Base-by-base conservation (phyloP, 169 alveolate genomes). In the Babesia caballi region DNA sequence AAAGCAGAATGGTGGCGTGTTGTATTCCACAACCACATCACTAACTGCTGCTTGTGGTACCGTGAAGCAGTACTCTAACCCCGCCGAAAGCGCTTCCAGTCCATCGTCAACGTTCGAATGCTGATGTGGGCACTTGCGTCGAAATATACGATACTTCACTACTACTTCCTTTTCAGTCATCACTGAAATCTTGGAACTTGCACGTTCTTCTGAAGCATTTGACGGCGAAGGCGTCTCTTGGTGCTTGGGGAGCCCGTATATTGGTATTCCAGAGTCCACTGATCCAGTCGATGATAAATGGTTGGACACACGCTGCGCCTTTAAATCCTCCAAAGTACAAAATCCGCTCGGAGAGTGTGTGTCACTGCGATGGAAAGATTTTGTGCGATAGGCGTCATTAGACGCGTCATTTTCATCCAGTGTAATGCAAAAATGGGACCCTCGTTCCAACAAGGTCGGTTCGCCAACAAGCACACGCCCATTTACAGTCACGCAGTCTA, bases 381-480 rank as follows among this genome's bases (percentile, higher is more conserved):
- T 15, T 11, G 47, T 11, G 15, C 47, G 19, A 15, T 40, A 9
- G 19, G 47, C 19, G 9, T 40, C 47, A 40, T 11, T 32, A 53
- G 42, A 1, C 30, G 17, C 27, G 15, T 3, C 32, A n/a, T 33
- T n/a, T 15, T 9, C 51, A 8, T 40, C 67, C 5, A 63, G 6
- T 19, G 61, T 25, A 21, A 63, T 47, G 50, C 41, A 25, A 41
- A 35, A 63, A 7, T 19, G n/a, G 38, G 44, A 42, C 9, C 61
- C 53, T 25, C 50, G 40, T 44, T 49, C 73, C 61, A 63, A 35
- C 60, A 63, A 15, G 14, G 73, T 63, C 5, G 73, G 61, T 3
- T 63, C 73, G 33, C 6, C 46, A 21, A 63, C 60, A 11, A 63
- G 5, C 12, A 14, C n/a, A 7, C 49, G 12, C 19, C 36, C 60